phyloP scores from a whole-genome alignment of 441 rosid species.

The Croton setiger region DNA sequence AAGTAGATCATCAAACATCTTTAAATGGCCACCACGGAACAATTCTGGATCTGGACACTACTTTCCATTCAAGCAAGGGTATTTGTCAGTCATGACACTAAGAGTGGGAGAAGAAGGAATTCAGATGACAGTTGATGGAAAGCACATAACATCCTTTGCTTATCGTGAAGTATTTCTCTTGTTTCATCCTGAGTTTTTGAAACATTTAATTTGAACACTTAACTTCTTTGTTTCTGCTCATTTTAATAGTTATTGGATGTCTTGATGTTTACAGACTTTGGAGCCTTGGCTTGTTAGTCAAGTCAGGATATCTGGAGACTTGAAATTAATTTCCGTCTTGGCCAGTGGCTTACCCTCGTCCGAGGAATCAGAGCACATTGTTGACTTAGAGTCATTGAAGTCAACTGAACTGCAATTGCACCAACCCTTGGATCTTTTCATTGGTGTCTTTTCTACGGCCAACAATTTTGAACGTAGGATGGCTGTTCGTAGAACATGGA shows the following conservation, averaged over 20 bases:
- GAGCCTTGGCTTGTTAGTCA: conserved; percentile 62
- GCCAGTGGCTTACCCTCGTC: conserved; percentile 49
- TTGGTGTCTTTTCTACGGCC: conserved; percentile 93
- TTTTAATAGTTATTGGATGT: not conserved
- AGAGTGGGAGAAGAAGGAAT: conserved; percentile 82
- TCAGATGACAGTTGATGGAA: conserved; percentile 78
- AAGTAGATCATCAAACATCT: conserved; percentile 12
- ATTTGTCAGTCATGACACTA: conserved; percentile 63
- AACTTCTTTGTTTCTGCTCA: not conserved
- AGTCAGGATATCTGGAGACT: conserved; percentile 48
- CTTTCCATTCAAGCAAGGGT: conserved; percentile 47
- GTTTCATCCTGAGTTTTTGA: not conserved
- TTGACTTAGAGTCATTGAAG: conserved; percentile 68
- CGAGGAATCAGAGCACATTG: conserved; percentile 36
- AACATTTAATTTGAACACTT: conserved; percentile 3
- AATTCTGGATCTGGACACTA: conserved; percentile 43
- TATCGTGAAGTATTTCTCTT: conserved; percentile 27
- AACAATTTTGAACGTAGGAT: conserved; percentile 91
- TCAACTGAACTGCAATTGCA: conserved; percentile 51
- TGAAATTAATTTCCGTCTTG: conserved; percentile 38
- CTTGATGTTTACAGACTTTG: conserved; percentile 40
- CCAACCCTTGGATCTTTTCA: conserved; percentile 43
- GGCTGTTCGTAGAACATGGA: conserved; percentile 98
- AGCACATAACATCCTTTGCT: conserved; percentile 37
- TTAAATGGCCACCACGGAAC: conserved; percentile 35